A percentile compares a stretch with the other conserved stretches of the same genome.
Conservation (phyloP, 257 asterid species). For the Fraxinus excelsior region DNA sequence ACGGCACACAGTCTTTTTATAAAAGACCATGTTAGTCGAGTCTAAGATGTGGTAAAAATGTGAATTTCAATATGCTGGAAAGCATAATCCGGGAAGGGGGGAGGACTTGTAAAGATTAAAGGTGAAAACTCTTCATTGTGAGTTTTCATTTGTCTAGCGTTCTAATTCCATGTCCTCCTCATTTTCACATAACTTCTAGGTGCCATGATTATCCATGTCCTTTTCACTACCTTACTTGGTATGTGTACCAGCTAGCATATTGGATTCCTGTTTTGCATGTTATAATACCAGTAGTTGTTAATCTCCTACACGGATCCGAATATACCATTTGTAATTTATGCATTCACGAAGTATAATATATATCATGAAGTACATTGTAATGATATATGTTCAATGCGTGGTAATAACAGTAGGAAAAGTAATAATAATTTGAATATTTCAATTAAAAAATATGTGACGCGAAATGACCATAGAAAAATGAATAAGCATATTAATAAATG, state of each 20-base stretch:
- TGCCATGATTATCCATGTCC: neutral
- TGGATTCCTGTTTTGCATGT: neutral
- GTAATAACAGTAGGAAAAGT: too few relatives aligned
- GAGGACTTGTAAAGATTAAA: neutral
- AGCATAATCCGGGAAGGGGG: neutral
- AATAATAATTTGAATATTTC: too few relatives aligned
- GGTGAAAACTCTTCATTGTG: neutral
- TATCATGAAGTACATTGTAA: neutral
- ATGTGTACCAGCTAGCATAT: neutral
- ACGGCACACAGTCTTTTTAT: neutral
- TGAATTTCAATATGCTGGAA: neutral
- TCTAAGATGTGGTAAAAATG: neutral
- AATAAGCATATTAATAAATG: neutral
- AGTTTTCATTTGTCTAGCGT: neutral
- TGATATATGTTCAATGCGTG: neutral
- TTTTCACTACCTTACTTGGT: neutral
- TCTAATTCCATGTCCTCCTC: neutral
- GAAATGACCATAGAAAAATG: too few relatives aligned
- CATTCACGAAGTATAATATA: neutral
- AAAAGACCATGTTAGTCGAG: neutral
- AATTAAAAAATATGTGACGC: too few relatives aligned
- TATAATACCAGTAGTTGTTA: neutral
- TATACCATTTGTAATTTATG: neutral
- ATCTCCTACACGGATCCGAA: neutral
- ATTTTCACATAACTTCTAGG: neutral